These are phyloP conservation scores for Neonectria punicea DNA, from an alignment of 2,329 filamentous ascomycete genomes.

Conservation along the genomic window DNA sequence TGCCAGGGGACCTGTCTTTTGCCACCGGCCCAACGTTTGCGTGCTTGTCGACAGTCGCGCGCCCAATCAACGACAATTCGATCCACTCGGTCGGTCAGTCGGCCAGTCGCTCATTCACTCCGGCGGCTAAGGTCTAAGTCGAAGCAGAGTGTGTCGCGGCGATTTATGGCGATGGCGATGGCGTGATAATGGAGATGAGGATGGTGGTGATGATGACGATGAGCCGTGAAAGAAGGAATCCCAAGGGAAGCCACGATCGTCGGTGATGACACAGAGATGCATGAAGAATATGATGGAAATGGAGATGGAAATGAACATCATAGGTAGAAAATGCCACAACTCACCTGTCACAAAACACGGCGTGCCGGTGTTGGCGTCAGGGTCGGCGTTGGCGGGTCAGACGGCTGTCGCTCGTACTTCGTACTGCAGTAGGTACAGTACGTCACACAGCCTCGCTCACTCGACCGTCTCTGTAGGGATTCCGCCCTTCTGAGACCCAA, in stretches of 20 bases:
- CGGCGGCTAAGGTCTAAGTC: conserved; percentile 12
- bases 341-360: conserved; percentile 36
- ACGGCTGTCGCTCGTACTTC: conserved; percentile 1
- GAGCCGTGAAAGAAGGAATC: background rate
- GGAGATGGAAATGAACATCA: conserved; percentile 16
- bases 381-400: background rate
- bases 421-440: background rate
- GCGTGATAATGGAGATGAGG: too few species aligned
- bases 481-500: background rate
- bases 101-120: conserved; percentile 9
- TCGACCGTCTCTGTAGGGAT: conserved; percentile 8
- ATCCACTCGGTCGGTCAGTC: conserved; percentile 15
- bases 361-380: conserved; percentile 2
- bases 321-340: conserved; percentile 29
- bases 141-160: background rate
- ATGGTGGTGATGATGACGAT: background rate
- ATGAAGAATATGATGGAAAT: conserved; percentile 11
- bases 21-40: conserved; percentile 23
- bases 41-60: conserved; percentile 13
- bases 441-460: conserved; percentile 16
- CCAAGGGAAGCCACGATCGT: background rate
- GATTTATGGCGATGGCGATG: background rate
- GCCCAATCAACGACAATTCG: conserved; percentile 23
- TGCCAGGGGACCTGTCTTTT: conserved; percentile 24
- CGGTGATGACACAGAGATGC: background rate